Conservation (phyloP, 129 eudicot species). For the Oenanthe sinensis region DNA sequence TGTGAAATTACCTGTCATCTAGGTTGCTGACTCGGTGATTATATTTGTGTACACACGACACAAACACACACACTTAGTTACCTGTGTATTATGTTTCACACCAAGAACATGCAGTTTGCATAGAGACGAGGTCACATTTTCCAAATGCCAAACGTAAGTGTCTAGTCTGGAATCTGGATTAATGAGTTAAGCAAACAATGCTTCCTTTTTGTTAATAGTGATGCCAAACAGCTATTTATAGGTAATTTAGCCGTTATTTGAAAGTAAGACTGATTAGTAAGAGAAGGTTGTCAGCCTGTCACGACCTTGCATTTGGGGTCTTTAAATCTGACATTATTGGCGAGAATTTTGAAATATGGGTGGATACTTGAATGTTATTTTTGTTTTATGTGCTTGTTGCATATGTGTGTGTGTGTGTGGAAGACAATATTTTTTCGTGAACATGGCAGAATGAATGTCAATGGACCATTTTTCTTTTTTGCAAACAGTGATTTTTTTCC, state of each 20-base stretch:
- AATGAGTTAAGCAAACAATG: neutral
- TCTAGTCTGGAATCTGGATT: neutral
- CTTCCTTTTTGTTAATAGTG: neutral
- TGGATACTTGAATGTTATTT: neutral
- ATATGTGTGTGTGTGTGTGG: too few species aligned
- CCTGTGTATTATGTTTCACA: neutral
- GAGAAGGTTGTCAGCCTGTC: neutral
- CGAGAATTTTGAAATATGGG: neutral
- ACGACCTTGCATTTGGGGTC: neutral
- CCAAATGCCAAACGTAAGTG: neutral
- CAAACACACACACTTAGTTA: neutral
- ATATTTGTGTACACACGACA: neutral
- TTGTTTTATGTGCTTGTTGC: neutral
- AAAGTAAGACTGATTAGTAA: neutral
- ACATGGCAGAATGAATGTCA: neutral
- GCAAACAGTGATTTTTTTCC: neutral
- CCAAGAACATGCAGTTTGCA: neutral
- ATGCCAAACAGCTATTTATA: neutral
- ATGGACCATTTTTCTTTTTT: neutral
- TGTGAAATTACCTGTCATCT: neutral
- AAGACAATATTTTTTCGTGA: neutral
- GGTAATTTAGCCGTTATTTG: neutral
- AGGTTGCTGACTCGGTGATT: neutral
- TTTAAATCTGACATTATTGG: neutral
- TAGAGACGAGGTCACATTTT: neutral